Conservation (phyloP, 768 basidiomycete genomes). For the Fomitopsis pulvina region DNA sequence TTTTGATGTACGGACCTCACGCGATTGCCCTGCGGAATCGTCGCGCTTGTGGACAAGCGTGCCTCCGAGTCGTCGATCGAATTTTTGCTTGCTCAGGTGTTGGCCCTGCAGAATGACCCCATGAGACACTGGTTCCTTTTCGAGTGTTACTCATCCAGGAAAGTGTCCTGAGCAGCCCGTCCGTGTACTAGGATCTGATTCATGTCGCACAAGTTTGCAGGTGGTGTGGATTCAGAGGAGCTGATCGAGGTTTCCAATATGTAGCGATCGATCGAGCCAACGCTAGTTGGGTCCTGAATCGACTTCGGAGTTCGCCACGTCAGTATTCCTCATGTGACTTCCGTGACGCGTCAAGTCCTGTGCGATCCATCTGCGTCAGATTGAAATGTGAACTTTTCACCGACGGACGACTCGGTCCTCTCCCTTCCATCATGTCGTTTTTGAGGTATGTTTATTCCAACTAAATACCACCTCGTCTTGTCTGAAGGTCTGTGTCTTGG, state of each 20-base stretch:
- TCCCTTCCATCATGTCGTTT: not conserved
- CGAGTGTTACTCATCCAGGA: no score
- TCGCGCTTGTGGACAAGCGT: no score
- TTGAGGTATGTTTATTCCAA: not conserved
- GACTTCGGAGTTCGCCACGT: conserved; percentile 1
- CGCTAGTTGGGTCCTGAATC: not conserved
- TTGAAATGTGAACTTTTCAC: not conserved
- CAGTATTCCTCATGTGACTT: not conserved
- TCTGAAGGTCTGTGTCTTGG: not conserved
- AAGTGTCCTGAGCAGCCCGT: no score
- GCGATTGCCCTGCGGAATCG: no score
- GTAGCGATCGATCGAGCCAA: not conserved
- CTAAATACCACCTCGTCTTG: not conserved
- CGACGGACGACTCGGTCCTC: not conserved
- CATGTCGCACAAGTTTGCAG: no score
- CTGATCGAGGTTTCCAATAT: not conserved
- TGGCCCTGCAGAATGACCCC: no score
- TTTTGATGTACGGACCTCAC: no score
- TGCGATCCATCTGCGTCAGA: not conserved
- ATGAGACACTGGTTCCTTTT: no score
- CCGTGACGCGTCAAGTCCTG: not conserved
- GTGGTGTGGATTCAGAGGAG: no score
- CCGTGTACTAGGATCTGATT: no score
- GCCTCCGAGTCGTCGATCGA: no score
- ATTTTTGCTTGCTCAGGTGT: no score